Percentiles rank a stretch among this genome's conserved stretches.
These are phyloP conservation scores for Aphanomyces astaci DNA, from an alignment of 352 stramenopile species.

Conservation along the genomic window DNA sequence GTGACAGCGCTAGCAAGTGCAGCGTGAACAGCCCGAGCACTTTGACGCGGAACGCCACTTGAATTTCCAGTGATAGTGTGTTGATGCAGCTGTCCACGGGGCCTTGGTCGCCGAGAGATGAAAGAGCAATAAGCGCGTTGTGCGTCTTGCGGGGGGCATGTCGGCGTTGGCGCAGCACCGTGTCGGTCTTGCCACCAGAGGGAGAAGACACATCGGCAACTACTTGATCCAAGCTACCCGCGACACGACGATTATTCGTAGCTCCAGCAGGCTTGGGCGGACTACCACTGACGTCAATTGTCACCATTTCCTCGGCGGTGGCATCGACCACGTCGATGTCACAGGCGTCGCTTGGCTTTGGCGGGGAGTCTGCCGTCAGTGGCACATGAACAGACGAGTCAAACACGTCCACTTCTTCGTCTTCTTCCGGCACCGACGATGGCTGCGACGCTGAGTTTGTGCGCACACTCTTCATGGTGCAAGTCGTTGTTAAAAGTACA, in stretches of 20 bases:
- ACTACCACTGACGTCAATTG: not conserved
- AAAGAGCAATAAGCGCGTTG: conserved; percentile 13
- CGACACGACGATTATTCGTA: not conserved
- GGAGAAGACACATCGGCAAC: not conserved
- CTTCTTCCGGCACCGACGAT: not conserved
- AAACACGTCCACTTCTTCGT: conserved; percentile 4
- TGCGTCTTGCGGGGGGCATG: not conserved
- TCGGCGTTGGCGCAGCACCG: not conserved
- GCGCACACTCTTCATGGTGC: conserved; percentile 1
- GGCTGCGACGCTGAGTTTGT: not conserved
- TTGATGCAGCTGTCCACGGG: conserved; percentile 36
- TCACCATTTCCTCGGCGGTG: not conserved
- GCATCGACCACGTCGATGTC: not conserved
- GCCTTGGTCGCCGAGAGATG: not conserved
- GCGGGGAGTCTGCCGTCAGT: not conserved
- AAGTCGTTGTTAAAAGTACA: not conserved
- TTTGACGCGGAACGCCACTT: conserved; percentile 63
- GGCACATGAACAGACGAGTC: not conserved
- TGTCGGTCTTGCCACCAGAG: not conserved
- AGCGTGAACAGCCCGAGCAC: conserved; percentile 65
- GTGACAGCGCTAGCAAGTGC: conserved; percentile 46
- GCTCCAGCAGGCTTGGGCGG: not conserved
- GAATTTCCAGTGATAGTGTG: conserved; percentile 56
- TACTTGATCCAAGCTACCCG: not conserved
- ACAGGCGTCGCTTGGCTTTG: not conserved